A percentile compares a stretch with the other conserved stretches of the same genome.
phyloP scores from a whole-genome alignment of 2,329 filamentous ascomycete genomes.

The Plenodomus lindquistii region DNA sequence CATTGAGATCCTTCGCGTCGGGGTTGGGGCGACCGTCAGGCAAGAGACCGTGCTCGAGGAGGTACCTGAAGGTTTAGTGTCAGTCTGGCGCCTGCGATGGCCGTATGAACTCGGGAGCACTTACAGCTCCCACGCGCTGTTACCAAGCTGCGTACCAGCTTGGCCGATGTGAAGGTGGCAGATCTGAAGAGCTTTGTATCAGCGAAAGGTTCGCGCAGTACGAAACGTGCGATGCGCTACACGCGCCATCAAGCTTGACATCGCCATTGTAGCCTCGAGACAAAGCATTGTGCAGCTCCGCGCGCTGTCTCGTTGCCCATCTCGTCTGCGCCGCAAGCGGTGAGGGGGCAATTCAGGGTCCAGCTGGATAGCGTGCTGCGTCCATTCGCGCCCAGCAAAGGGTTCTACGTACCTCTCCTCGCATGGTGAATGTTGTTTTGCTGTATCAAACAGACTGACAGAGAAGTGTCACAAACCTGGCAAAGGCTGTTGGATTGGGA shows the following conservation, averaged over 20 bases:
- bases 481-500: conserved; percentile 8
- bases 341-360: conserved; percentile 6
- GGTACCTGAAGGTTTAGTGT: conserved; percentile 58
- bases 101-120: conserved; percentile 36
- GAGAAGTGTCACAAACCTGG: conserved; percentile 20
- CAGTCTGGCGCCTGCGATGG: conserved; percentile 18
- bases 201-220: conserved; percentile 6
- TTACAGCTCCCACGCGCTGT: conserved; percentile 77
- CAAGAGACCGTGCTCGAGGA: conserved; percentile 72
- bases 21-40: conserved; percentile 67
- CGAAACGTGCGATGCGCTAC: not conserved
- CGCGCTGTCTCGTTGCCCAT: conserved; percentile 3
- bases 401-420: conserved; percentile 45
- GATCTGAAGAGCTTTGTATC: conserved; percentile 51
- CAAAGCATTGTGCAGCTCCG: not conserved
- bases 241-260: not conserved
- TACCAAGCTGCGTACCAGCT: conserved; percentile 74
- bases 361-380: not conserved
- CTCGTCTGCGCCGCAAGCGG: conserved; percentile 10
- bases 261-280: not conserved
- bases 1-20: conserved; percentile 61
- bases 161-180: conserved; percentile 71
- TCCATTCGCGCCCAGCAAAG: conserved; percentile 3
- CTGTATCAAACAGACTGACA: conserved; percentile 43
- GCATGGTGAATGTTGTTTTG: conserved; percentile 39